Evolutionary conservation across 2,329 filamentous ascomycete genomes (phyloP), one percentile per base, ranked within the genome.

Genomic region (Claviceps sp.): DNA sequence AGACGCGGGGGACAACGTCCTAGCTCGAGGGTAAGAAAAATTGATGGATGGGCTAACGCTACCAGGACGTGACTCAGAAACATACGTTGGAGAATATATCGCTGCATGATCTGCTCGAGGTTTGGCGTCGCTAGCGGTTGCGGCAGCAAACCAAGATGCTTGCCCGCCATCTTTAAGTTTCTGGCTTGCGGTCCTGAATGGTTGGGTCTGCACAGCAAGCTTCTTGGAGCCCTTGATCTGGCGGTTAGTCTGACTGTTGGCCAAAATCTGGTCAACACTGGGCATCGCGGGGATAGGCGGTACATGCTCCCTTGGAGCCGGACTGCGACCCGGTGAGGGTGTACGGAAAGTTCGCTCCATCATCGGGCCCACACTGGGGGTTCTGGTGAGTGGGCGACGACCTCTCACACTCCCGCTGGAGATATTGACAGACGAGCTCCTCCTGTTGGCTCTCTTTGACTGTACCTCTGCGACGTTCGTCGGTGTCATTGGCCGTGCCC

Each of bases 331-430:
- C 22, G 61, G 87, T 4, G 83, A 94, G 3, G 83, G 81, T 13
- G 85, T 85, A 58, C 90, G 82, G 66, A 96, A 95, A 1, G 88
- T 90, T 53, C 91, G 80, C 64, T 91, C 86, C 34, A 80, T 84
- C 90, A 97, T 95, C 48, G 89, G 95, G 22, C 82, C 78, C 29
- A 78, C 78, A 68, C 90, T 94, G 51, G 74, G 77, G 39, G 77
- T 74, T 60, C 87, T 75, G 55, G 83, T 76, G 54, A 90, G 70
- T 50, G 71, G 70, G 57, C 67, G 53, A 29, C 51, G 51, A 58
- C 57, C 69, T 66, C 53, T 59, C 40, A 70, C 67, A 47, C 67
- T 69, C 56, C 76, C 79, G 38, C 73, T 75, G 47, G 79, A 72
- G 4, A 88, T 91, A 1, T 86, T 86, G 43, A 78, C 69, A 1